Evolutionary conservation across 2,329 filamentous ascomycete genomes (phyloP).

Genomic region (Pestalotiopsis sp.): DNA sequence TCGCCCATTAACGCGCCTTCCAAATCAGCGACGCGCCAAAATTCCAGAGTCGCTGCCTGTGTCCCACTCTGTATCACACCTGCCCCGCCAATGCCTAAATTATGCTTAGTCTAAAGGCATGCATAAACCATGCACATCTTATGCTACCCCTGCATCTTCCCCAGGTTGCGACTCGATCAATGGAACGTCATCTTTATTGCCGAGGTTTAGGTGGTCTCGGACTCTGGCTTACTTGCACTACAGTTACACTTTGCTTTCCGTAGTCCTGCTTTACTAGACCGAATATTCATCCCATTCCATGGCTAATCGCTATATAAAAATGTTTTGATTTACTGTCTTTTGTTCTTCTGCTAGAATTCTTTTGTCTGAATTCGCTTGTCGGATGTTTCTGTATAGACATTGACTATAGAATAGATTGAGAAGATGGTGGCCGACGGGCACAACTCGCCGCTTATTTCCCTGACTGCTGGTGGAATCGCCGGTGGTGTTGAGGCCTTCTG

Average conservation of each 20-base stretch:
- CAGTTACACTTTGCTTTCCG: background rate
- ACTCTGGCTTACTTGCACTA: too few species aligned
- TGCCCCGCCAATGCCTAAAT: background rate
- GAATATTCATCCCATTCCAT: background rate
- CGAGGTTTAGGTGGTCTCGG: conserved; percentile 2
- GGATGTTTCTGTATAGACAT: background rate
- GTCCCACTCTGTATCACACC: background rate
- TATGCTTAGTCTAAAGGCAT: fast-evolving
- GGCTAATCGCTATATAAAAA: background rate
- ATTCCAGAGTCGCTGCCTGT: background rate
- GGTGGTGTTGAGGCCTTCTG: conserved; percentile 34
- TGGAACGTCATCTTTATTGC: conserved; percentile 8
- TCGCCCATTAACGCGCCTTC: conserved; percentile 10
- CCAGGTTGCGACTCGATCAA: background rate
- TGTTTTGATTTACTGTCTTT: background rate
- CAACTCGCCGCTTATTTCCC: conserved; percentile 28
- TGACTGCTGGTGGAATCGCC: conserved; percentile 33
- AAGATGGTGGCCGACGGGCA: conserved; percentile 31
- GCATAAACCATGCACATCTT: background rate
- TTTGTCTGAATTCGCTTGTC: background rate
- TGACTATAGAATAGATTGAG: conserved; percentile 18
- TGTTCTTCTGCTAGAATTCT: background rate
- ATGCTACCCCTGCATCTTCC: background rate
- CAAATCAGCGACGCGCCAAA: background rate
- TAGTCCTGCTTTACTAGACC: background rate